These are phyloP conservation scores for Quercus alba DNA, from an alignment of 306 rosid genomes.

Conservation along the genomic window DNA sequence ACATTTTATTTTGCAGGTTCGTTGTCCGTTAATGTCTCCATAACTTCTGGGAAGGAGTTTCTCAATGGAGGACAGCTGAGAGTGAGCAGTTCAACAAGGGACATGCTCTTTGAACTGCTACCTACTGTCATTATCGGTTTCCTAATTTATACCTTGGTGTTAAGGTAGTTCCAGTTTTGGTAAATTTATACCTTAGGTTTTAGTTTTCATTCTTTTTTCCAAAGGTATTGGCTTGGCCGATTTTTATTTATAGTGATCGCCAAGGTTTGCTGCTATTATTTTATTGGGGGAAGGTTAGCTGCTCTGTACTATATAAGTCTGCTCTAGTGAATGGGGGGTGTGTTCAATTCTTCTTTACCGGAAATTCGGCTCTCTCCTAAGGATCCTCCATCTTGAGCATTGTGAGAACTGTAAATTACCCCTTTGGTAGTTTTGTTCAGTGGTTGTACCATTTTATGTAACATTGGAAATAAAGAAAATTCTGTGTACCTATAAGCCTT, in stretches of 20 bases:
- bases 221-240: constrained; percentile 14
- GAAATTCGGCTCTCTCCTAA: constrained; percentile 18
- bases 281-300: constrained; percentile 16
- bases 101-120: constrained; percentile 44
- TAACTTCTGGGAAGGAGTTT: constrained; percentile 70
- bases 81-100: constrained; percentile 40
- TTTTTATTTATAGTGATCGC: constrained; percentile 44
- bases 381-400: constrained; percentile 17
- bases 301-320: constrained; percentile 23
- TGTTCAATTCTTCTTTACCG: constrained; percentile 3
- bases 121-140: constrained; percentile 38
- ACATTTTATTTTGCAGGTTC: constrained; percentile 57
- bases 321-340: constrained; percentile 15
- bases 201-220: constrained; percentile 31
- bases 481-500: background rate
- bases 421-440: background rate
- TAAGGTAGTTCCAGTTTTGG: constrained; percentile 39
- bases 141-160: constrained; percentile 39
- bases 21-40: constrained; percentile 73
- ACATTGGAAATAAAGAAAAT: background rate
- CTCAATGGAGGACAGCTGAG: constrained; percentile 57
- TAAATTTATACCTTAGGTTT: constrained; percentile 29
- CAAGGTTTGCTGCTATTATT: constrained; percentile 16
- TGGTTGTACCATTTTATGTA: background rate
- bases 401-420: constrained; percentile 33